These are phyloP conservation scores for Aspergillus novofumigatus DNA, from an alignment of 2,329 filamentous ascomycete genomes.

Conservation along the genomic window DNA sequence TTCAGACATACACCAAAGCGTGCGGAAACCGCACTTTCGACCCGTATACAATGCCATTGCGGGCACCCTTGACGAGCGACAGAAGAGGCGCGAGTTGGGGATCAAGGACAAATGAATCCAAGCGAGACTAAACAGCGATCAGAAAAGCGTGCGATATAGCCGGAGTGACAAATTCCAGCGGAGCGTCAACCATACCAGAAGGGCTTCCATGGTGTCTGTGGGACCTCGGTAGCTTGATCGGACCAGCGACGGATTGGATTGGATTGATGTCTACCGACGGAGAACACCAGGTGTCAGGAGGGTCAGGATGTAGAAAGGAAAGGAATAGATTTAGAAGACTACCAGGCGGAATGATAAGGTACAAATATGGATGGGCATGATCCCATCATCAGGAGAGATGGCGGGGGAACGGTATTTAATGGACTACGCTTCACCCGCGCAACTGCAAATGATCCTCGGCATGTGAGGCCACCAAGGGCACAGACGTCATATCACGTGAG, in stretches of 20 bases:
- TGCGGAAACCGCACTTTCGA: constrained; percentile 98
- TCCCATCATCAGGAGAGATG: constrained; percentile 1
- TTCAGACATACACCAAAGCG: constrained; percentile 67
- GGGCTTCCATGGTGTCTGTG: constrained; percentile 31
- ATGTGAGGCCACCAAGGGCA: constrained; percentile 33
- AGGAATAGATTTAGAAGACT: constrained; percentile 5
- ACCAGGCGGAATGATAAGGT: not conserved
- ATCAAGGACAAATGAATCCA: constrained; percentile 76
- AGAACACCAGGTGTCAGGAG: constrained; percentile 5
- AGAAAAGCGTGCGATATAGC: constrained; percentile 3
- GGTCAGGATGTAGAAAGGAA: constrained; percentile 11
- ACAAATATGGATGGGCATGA: not conserved
- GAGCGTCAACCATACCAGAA: constrained; percentile 24
- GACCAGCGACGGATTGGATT: constrained; percentile 6
- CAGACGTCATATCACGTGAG: constrained; percentile 34
- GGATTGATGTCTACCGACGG: constrained; percentile 7
- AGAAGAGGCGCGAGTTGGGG: constrained; percentile 81
- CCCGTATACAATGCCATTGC: constrained; percentile 96
- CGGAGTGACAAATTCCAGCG: constrained; percentile 1
- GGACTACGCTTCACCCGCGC: constrained; percentile 19
- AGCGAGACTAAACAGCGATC: constrained; percentile 50
- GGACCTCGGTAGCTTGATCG: constrained; percentile 24
- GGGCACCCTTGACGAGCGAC: constrained; percentile 82
- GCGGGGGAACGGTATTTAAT: constrained; percentile 25
- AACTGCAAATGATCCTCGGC: constrained; percentile 33